Base-by-base conservation (phyloP, 2,329 filamentous ascomycete species). In the Chaetomium sp. region DNA sequence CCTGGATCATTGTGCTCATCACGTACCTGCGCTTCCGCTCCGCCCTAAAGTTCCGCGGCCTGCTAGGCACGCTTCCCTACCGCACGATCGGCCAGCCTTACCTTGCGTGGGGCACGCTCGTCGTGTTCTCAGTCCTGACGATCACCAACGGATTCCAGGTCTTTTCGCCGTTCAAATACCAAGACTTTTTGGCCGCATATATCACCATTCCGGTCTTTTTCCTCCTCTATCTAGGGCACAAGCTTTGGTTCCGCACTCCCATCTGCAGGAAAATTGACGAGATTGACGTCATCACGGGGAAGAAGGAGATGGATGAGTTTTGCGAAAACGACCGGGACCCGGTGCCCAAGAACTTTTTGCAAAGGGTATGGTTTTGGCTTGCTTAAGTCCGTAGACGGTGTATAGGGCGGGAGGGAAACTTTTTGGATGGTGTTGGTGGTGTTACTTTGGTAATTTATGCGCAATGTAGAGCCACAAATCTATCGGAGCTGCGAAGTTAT, bases 61-160 rank as follows among this genome's bases (percentile, higher is more conserved):
- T 86, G 61, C 62, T 79, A 37, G 64, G 76, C 27, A 69, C 68
- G 1, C 70, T 82, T 4, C 81, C 81, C 0, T 84, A 78, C 72
- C 71, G 65, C 50, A 79, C 79, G 0, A 70, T 72, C 0, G 66
- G 76, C 10, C 80, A 84, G 67, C 81, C 87, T 0, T 90, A 85
- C 65, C 82, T 81, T 2, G 79, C 86, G 0, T 89, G 78, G 64
- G 70, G 79, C 53, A 76, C 79, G 8, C 76, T 89, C 1, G 67
- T 79, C 12, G 66, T 82, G 32, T 78, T 89, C 52, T 67, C 69
- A 3, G 70, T 89, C 33, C 74, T 91, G n/a, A 81, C 79, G 1
- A 70, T 91, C 3, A 85, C 88, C 62, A 89, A 89, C 64, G 88
- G 87, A 1, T 92, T 91, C 70, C 79, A 84, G 38, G 80, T 87